Conservation (phyloP, 768 basidiomycete genomes). For the Gloeostereum incarnatum region DNA sequence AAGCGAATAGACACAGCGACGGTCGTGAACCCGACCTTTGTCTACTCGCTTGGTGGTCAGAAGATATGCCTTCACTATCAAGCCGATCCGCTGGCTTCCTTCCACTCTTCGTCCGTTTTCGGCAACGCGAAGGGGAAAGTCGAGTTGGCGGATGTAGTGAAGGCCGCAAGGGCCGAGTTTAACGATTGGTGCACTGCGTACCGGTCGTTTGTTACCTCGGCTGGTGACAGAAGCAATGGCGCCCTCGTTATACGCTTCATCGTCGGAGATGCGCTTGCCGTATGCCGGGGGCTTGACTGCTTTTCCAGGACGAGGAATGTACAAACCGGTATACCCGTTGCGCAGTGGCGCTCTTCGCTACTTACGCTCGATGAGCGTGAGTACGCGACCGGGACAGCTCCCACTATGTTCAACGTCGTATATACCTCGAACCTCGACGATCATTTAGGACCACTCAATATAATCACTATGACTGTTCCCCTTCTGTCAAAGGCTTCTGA, state of each 20-base stretch:
- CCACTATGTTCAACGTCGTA: constrained; percentile 25
- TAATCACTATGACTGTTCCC: constrained; percentile 21
- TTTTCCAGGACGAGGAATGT: constrained; percentile 5
- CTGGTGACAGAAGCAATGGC: neutral
- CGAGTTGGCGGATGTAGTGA: constrained; percentile 10
- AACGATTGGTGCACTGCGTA: constrained; percentile 20
- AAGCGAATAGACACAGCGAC: constrained; percentile 12
- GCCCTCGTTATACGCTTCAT: constrained; percentile 16
- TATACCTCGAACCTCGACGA: constrained; percentile 32
- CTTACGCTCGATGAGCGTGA: constrained; percentile 19
- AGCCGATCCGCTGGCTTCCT: constrained; percentile 19
- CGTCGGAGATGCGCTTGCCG: constrained; percentile 16
- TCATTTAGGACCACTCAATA: constrained; percentile 27
- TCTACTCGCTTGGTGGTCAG: constrained; percentile 20
- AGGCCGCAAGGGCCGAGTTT: constrained; percentile 15
- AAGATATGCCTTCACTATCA: constrained; percentile 22
- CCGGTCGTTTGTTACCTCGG: constrained; percentile 7
- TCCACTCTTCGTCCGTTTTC: constrained; percentile 20
- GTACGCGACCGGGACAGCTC: constrained; percentile 14
- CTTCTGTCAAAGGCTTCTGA: no score
- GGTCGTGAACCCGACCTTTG: constrained; percentile 24
- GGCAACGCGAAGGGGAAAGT: constrained; percentile 8
- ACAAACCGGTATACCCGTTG: constrained; percentile 10
- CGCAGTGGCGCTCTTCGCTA: constrained; percentile 16
- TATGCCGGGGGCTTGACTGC: constrained; percentile 16